Evolutionary conservation across 257 asterid genomes (phyloP), one percentile per base, ranked within the genome.

Genomic region (Lithospermum erythrorhizon): DNA sequence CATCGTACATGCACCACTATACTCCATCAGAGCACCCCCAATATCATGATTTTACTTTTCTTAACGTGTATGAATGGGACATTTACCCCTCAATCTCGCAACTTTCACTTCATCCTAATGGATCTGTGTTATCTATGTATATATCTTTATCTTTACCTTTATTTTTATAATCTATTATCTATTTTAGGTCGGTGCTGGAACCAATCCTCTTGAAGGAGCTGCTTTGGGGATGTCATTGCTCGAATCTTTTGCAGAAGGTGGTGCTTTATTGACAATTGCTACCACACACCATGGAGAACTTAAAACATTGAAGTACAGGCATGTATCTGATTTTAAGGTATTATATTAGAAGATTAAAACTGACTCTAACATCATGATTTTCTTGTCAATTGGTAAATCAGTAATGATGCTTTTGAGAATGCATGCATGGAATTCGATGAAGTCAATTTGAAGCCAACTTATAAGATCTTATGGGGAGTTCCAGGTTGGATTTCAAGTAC

Each of bases 381-480:
- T 64, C 41, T 72, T 66, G 59, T 64, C 67, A 70, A 53, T 68
- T 81, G 73, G 45, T 55, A 56, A n/a, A 56, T 62, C 95, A 93
- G 98, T 76, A 84, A 86, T 58, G 55, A 68, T 67, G 89, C 86
- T 64, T 93, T 93, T 54, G 97, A 89, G 73, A 93, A 89, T 86
- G 98, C 98, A 29, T 86, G 97, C 66, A 83, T 93, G 97, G 98
- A 93, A 79, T 93, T 86, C 56, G 98, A 89, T 64, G 98, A 93
- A 78, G 86, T 78, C 77, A 81, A 84, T 70, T 77, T 89, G 81
- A 89, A 78, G 78, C 98, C 98, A 63, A 86, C 98, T 51, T 93
- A 82, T 76, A 79, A 89, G 79, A 86, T 93, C 75, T 95, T 93
- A 67, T 88, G 97, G 98, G 98, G 98, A 72, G 81, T 93, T 63